Evolutionary conservation across 192 early-diverging fungal species (phyloP).

Genomic region (Linnemannia exigua): DNA sequence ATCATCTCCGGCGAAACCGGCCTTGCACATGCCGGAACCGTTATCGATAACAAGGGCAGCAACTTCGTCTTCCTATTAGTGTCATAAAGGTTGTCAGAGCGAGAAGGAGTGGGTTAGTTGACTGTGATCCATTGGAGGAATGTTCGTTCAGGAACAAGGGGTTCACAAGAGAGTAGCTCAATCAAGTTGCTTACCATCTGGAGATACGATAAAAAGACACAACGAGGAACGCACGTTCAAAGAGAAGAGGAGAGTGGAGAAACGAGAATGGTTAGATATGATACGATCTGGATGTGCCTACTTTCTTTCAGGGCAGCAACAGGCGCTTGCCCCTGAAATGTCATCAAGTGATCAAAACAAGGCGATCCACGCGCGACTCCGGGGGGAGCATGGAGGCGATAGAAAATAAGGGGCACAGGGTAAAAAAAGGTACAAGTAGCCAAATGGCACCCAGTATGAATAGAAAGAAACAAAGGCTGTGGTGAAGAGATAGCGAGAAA

Average conservation of each 20-base stretch:
- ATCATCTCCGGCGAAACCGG: constrained; percentile 94
- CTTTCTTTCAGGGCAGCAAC: not conserved
- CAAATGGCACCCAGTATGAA: not conserved
- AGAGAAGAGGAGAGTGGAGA: constrained; percentile 1
- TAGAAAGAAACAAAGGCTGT: not conserved
- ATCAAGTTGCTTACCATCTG: constrained; percentile 20
- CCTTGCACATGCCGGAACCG: constrained; percentile 97
- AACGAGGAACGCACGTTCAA: constrained; percentile 10
- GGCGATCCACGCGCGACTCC: not conserved
- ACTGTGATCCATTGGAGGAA: not conserved
- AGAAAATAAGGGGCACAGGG: not conserved
- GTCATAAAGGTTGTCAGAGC: not conserved
- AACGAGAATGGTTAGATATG: not conserved
- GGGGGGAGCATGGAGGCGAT: not conserved
- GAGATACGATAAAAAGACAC: not conserved
- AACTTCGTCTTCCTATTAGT: constrained; percentile 79
- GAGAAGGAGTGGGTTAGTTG: not conserved
- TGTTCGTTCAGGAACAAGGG: not conserved
- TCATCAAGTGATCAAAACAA: not conserved
- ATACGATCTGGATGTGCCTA: not conserved
- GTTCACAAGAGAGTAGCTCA: not conserved
- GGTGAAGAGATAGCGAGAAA: not conserved
- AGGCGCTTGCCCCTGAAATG: not conserved
- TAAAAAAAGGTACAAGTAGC: not conserved
- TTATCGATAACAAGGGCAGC: constrained; percentile 93